Conservation (phyloP, 2,329 filamentous ascomycete species). For the Hymenoscyphus fructigenus region DNA sequence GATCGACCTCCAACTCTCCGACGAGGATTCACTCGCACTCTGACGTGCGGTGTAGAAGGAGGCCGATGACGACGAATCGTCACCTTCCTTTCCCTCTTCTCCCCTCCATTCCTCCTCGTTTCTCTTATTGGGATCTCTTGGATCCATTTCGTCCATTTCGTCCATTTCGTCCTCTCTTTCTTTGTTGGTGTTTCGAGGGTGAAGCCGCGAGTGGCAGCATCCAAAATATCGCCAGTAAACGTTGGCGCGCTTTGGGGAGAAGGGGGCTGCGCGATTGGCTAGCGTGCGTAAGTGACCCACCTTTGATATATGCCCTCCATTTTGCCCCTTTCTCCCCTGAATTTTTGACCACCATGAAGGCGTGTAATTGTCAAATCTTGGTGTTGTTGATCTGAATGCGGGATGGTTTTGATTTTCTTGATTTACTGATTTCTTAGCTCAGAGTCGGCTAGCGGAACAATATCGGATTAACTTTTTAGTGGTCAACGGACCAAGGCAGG, state of each 20-base stretch:
- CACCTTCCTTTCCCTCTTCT: background rate
- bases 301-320: background rate
- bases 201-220: background rate
- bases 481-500: no score
- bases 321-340: background rate
- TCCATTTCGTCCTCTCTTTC: no score
- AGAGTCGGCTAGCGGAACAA: background rate
- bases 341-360: no score
- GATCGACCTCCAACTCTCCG: background rate
- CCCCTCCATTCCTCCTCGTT: background rate
- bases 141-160: background rate
- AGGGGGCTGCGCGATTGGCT: background rate
- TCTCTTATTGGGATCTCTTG: background rate
- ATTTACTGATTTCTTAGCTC: background rate
- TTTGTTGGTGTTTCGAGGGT: background rate
- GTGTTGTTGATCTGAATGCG: background rate
- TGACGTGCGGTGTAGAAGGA: background rate
- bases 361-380: background rate
- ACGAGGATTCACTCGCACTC: background rate
- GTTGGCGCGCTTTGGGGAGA: background rate
- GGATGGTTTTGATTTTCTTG: background rate
- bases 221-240: background rate
- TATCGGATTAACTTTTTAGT: background rate
- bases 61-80: constrained; percentile 1
- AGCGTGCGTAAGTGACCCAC: background rate